phyloP scores from a whole-genome alignment of 495 filamentous ascomycete species.

The Daldinia loculata region DNA sequence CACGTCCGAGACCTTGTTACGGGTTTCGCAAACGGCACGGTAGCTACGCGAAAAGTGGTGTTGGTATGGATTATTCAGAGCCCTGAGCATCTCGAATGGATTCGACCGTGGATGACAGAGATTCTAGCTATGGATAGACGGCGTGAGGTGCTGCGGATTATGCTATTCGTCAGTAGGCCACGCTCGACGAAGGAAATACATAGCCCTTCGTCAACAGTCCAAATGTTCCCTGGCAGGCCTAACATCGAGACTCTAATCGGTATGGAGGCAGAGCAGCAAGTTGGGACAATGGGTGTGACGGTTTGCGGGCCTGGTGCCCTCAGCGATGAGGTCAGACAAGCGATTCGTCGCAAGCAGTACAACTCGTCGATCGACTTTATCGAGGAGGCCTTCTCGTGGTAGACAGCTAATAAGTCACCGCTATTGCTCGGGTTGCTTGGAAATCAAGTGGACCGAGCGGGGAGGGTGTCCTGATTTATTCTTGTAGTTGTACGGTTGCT shows the following conservation, averaged over 20 bases:
- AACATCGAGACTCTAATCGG: slow-evolving; percentile 76
- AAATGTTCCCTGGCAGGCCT: slow-evolving; percentile 83
- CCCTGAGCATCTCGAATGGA: slow-evolving; percentile 91
- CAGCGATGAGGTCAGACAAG: slow-evolving; percentile 83
- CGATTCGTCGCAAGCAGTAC: slow-evolving; percentile 71
- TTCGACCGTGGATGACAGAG: slow-evolving; percentile 93
- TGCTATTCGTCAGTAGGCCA: slow-evolving; percentile 90
- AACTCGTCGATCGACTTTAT: slow-evolving; percentile 82
- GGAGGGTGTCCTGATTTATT: slow-evolving; percentile 10
- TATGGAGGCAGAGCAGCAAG: slow-evolving; percentile 75
- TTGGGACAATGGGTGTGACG: slow-evolving; percentile 84
- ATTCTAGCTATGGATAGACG: slow-evolving; percentile 85
- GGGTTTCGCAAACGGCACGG: slow-evolving; percentile 71
- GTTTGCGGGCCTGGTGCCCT: slow-evolving; percentile 92
- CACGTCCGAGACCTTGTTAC: slow-evolving; percentile 78
- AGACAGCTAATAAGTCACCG: slow-evolving; percentile 23
- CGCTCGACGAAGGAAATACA: slow-evolving; percentile 81
- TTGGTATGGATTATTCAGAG: slow-evolving; percentile 92
- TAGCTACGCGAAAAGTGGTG: slow-evolving; percentile 80
- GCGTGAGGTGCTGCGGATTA: slow-evolving; percentile 81
- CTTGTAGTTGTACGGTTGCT: slow-evolving; percentile 22
- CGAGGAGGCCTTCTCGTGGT: slow-evolving; percentile 95
- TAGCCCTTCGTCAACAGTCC: slow-evolving; percentile 80
- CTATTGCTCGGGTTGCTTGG: not conserved
- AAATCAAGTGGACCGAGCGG: not conserved